These are phyloP conservation scores for Carex kokanica DNA, from an alignment of 176 grass and related monocot genomes.

Conservation along the genomic window DNA sequence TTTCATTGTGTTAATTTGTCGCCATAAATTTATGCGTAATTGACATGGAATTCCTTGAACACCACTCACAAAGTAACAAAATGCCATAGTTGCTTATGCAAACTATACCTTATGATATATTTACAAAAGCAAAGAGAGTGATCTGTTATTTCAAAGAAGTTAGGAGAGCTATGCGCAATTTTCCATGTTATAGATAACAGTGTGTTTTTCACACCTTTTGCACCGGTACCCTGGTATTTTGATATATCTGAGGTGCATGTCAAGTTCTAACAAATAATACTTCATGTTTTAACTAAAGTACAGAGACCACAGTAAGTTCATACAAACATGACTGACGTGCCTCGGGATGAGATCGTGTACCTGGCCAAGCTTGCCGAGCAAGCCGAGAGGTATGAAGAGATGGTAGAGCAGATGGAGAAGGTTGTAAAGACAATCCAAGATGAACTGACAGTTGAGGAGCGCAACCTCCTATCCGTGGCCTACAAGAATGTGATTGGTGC, in stretches of 20 bases:
- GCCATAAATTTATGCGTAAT: not conserved
- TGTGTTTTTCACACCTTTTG: not conserved
- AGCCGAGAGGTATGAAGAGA: conserved; percentile 77
- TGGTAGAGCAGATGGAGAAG: conserved; percentile 94
- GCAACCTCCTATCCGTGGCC: conserved; percentile 78
- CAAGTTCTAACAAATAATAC: not conserved
- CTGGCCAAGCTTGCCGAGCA: conserved; percentile 90
- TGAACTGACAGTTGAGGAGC: conserved; percentile 85
- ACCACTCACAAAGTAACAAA: not conserved
- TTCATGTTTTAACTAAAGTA: not conserved
- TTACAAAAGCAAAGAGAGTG: not conserved
- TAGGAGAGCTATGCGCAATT: not conserved
- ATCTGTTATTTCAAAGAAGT: not conserved
- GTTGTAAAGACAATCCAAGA: conserved; percentile 73
- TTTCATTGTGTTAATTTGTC: not conserved
- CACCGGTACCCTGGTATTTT: not conserved
- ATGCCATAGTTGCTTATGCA: not conserved
- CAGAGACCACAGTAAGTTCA: not conserved
- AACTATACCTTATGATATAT: not conserved
- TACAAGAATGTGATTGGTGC: conserved; percentile 95
- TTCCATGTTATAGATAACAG: not conserved
- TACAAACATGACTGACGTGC: conserved; percentile 14
- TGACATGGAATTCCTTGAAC: not conserved
- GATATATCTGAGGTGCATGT: not conserved
- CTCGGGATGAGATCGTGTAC: conserved; percentile 76